Evolutionary conservation across 495 filamentous ascomycete species (phyloP).

Genomic region (Penicillium mononematosum): DNA sequence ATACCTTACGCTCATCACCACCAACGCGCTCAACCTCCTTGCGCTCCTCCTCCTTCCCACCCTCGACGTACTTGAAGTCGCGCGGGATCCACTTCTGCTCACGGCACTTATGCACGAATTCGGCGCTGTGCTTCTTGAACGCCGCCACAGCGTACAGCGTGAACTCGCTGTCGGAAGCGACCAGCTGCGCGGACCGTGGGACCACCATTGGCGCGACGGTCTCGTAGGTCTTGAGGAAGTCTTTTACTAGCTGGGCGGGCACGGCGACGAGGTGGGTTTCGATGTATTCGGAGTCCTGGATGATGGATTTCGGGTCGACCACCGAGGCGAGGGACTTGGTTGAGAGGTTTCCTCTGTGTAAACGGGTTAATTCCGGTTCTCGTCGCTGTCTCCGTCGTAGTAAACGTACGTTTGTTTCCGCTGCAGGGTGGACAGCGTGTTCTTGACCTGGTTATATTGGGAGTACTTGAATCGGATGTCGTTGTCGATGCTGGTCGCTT

Average conservation of each 20-base stretch:
- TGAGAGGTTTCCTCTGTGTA: slow-evolving; percentile 84
- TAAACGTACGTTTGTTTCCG: slow-evolving; percentile 76
- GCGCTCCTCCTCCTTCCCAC: slow-evolving; percentile 81
- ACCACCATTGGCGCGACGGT: slow-evolving; percentile 82
- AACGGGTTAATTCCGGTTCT: slow-evolving; percentile 17
- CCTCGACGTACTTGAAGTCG: slow-evolving; percentile 89
- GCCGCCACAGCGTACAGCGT: slow-evolving; percentile 82
- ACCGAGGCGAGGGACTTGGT: slow-evolving; percentile 90
- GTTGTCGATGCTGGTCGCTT: slow-evolving; percentile 82
- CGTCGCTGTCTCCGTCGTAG: neutral
- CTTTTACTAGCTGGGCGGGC: slow-evolving; percentile 71
- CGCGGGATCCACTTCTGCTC: slow-evolving; percentile 92
- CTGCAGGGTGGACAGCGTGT: slow-evolving; percentile 72
- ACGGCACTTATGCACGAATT: slow-evolving; percentile 85
- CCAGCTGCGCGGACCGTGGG: slow-evolving; percentile 74
- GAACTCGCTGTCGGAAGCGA: slow-evolving; percentile 84
- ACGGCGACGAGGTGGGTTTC: slow-evolving; percentile 92
- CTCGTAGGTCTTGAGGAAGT: slow-evolving; percentile 88
- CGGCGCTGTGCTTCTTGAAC: slow-evolving; percentile 84
- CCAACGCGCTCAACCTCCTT: slow-evolving; percentile 76
- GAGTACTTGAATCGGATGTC: slow-evolving; percentile 90
- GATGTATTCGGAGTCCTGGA: slow-evolving; percentile 92
- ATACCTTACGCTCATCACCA: slow-evolving; percentile 80
- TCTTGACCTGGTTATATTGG: slow-evolving; percentile 89
- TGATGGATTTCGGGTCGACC: slow-evolving; percentile 71